These are phyloP conservation scores for Gastrolobium villosum DNA, from an alignment of 306 rosid species.

Conservation along the genomic window DNA sequence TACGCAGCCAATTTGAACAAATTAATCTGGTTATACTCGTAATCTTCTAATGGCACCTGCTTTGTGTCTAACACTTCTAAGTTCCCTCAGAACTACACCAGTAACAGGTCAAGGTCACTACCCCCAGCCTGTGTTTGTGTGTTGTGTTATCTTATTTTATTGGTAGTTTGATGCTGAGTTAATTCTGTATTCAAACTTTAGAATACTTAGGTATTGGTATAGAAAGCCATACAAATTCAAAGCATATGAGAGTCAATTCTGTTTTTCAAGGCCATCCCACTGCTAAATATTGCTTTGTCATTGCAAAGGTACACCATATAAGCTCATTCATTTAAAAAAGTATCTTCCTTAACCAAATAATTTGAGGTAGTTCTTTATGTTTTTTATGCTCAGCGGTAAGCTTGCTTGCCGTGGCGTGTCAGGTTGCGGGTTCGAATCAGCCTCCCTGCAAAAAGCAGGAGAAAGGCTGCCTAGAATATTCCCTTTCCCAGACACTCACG, in stretches of 20 bases:
- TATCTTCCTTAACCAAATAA: not conserved
- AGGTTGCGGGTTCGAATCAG: too few species aligned
- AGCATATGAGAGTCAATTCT: constrained; percentile 39
- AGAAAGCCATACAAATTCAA: constrained; percentile 37
- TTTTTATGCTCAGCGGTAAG: too few species aligned
- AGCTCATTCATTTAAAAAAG: not conserved
- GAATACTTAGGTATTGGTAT: constrained; percentile 27
- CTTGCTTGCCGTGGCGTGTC: too few species aligned
- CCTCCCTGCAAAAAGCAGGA: too few species aligned
- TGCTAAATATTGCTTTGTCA: constrained; percentile 47
- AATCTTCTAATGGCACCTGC: constrained; percentile 60
- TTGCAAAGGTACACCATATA: constrained; percentile 58
- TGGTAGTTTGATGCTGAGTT: constrained; percentile 6
- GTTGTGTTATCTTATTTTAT: not conserved
- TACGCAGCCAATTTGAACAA: constrained; percentile 1
- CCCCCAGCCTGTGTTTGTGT: not conserved
- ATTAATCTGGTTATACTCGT: not conserved
- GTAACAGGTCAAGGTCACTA: constrained; percentile 66
- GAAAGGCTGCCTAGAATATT: too few species aligned
- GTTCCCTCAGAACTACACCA: constrained; percentile 48
- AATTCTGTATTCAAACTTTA: not conserved
- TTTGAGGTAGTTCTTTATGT: not conserved
- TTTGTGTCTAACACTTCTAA: constrained; percentile 47
- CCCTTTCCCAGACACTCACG: too few species aligned
- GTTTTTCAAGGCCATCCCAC: constrained; percentile 45